Percentiles rank a stretch among this genome's conserved stretches.
phyloP scores from a whole-genome alignment of 805 yeast genomes.

The Kodamaea laetipori region DNA sequence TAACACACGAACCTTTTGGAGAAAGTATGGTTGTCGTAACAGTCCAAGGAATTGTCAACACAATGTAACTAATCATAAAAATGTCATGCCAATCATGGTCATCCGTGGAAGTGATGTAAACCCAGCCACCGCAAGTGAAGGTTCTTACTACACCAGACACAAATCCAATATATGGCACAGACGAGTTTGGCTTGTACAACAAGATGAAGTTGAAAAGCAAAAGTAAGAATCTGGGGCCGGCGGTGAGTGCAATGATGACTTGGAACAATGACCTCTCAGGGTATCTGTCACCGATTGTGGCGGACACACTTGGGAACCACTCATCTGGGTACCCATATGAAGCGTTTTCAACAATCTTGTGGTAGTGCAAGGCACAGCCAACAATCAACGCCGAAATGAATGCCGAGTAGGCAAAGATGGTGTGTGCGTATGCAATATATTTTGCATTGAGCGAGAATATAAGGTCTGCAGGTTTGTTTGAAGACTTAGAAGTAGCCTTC shows the following conservation, averaged over 20 bases:
- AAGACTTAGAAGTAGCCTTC: background rate
- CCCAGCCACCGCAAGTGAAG: slow-evolving; percentile 98
- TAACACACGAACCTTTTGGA: slow-evolving; percentile 42
- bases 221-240: slow-evolving; percentile 86
- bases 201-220: slow-evolving; percentile 55
- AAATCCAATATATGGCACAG: slow-evolving; percentile 45
- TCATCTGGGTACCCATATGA: slow-evolving; percentile 92
- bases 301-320: slow-evolving; percentile 98
- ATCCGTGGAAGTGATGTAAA: slow-evolving; percentile 93
- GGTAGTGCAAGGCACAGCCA: slow-evolving; percentile 77
- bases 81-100: slow-evolving; percentile 96
- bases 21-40: slow-evolving; percentile 57
- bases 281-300: slow-evolving; percentile 94
- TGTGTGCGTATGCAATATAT: slow-evolving; percentile 69
- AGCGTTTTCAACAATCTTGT: slow-evolving; percentile 86
- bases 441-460: slow-evolving; percentile 55
- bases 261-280: slow-evolving; percentile 95
- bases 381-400: slow-evolving; percentile 72
- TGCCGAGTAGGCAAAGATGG: slow-evolving; percentile 70
- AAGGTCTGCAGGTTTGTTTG: background rate
- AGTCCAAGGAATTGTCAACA: slow-evolving; percentile 92
- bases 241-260: slow-evolving; percentile 84
- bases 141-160: slow-evolving; percentile 82
- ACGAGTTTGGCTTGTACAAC: slow-evolving; percentile 37
- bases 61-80: slow-evolving; percentile 89